A percentile compares a stretch with the other conserved stretches of the same genome.
phyloP scores from a whole-genome alignment of 768 basidiomycete genomes.

The Candolleomyces eurysporus region DNA sequence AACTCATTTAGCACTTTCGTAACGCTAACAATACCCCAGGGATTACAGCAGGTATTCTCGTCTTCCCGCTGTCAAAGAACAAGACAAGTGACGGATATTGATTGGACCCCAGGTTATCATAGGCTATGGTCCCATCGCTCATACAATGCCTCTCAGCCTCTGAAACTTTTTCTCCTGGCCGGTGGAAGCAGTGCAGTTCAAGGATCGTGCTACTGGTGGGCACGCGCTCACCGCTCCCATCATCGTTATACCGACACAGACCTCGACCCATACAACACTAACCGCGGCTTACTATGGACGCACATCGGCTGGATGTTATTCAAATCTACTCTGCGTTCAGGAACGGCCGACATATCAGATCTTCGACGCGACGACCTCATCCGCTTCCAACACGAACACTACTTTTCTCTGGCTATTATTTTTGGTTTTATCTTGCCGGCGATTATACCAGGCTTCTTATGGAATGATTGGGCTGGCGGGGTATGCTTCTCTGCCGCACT shows the following conservation, averaged over 20 bases:
- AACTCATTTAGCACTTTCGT: slow-evolving; percentile 6
- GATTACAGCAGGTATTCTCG: slow-evolving; percentile 46
- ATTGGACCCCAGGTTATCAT: slow-evolving; percentile 59
- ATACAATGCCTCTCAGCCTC: slow-evolving; percentile 70
- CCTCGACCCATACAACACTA: slow-evolving; percentile 80
- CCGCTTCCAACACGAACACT: slow-evolving; percentile 76
- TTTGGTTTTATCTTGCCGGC: slow-evolving; percentile 76
- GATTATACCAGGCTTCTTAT: slow-evolving; percentile 64
- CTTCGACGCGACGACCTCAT: slow-evolving; percentile 66
- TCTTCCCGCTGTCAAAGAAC: neutral
- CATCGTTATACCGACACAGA: slow-evolving; percentile 86
- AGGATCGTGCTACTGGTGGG: slow-evolving; percentile 89
- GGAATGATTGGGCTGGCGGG: slow-evolving; percentile 77
- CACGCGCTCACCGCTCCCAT: slow-evolving; percentile 78
- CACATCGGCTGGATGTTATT: slow-evolving; percentile 86
- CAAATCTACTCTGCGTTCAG: slow-evolving; percentile 70
- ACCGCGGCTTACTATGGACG: slow-evolving; percentile 75
- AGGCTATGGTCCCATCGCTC: slow-evolving; percentile 85
- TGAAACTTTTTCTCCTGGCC: slow-evolving; percentile 67
- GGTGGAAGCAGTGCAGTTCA: slow-evolving; percentile 83
- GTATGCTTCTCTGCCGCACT: slow-evolving; percentile 73
- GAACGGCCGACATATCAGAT: slow-evolving; percentile 71
- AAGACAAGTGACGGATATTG: neutral
- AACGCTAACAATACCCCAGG: slow-evolving; percentile 25
- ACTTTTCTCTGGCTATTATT: slow-evolving; percentile 56